Evolutionary conservation across 148 eudicot genomes (phyloP).

Genomic region (Fagopyrum tataricum): DNA sequence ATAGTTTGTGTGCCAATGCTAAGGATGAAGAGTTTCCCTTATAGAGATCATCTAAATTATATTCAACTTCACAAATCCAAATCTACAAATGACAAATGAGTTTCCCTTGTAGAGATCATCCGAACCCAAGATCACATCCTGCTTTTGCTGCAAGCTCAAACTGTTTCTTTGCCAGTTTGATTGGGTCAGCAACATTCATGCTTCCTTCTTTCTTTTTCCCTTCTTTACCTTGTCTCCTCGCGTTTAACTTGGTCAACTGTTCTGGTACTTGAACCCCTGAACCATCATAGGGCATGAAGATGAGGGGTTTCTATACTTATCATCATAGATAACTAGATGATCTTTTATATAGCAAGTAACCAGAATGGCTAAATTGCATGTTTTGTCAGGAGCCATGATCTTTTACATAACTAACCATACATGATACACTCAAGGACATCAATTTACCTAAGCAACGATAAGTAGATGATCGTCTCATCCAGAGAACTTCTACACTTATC

Average conservation of each 20-base stretch:
- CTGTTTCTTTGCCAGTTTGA: slow-evolving; percentile 68
- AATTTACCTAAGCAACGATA: too few relatives aligned
- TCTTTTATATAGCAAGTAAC: background rate
- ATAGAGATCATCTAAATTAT: too few relatives aligned
- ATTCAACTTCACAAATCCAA: background rate
- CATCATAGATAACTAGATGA: too few relatives aligned
- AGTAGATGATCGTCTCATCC: too few relatives aligned
- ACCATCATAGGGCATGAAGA: background rate
- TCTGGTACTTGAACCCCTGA: slow-evolving; percentile 68
- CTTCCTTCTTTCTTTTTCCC: slow-evolving; percentile 24
- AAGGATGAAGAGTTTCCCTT: too few relatives aligned
- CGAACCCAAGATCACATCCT: slow-evolving; percentile 86
- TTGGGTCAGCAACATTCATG: slow-evolving; percentile 20
- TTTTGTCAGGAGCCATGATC: too few relatives aligned
- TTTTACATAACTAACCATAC: background rate
- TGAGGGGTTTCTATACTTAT: too few relatives aligned
- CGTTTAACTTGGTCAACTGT: slow-evolving; percentile 44
- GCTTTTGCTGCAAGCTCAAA: slow-evolving; percentile 79
- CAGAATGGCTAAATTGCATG: background rate
- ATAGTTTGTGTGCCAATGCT: too few relatives aligned
- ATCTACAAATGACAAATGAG: too few relatives aligned
- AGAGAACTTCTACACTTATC: background rate
- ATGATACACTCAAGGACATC: background rate
- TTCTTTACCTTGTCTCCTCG: slow-evolving; percentile 35
- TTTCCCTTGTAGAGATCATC: slow-evolving; percentile 84